Evolutionary conservation across 768 basidiomycete species (phyloP).

Genomic region (Leccinum pellstonianum): DNA sequence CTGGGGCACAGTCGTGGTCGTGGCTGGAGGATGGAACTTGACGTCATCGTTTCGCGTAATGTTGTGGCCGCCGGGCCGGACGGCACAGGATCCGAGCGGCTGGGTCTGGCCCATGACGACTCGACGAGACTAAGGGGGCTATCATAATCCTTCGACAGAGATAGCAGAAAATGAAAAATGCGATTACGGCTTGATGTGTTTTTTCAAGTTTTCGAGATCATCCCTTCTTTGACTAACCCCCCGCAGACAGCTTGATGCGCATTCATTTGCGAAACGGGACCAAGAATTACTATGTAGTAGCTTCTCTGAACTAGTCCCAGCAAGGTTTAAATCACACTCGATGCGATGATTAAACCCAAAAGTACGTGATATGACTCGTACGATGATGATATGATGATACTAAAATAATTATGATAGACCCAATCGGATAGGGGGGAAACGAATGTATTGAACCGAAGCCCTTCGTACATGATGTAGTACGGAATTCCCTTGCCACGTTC

Average conservation of each 20-base stretch:
- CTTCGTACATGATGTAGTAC: background rate
- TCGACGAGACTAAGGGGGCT: background rate
- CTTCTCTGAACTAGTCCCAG: background rate
- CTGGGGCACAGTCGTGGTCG: background rate
- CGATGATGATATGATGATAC: no score
- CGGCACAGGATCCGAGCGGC: background rate
- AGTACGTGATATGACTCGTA: background rate
- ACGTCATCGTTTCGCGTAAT: conserved; percentile 2
- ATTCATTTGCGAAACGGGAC: no score
- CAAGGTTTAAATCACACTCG: background rate
- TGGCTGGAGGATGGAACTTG: background rate
- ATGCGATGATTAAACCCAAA: background rate
- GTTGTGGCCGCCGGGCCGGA: no score
- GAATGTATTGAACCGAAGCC: background rate
- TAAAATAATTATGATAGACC: background rate
- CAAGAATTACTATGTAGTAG: no score
- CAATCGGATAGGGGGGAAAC: background rate
- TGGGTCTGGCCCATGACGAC: background rate
- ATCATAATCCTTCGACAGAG: background rate
- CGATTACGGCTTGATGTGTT: background rate
- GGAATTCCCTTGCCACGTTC: background rate
- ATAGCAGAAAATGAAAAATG: background rate
- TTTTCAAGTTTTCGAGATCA: background rate
- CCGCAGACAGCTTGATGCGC: background rate
- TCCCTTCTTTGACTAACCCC: background rate